Percentiles rank a stretch among this genome's conserved stretches.
Evolutionary conservation across 1,284 basidiomycete species (phyloP).

Genomic region (Pholiota adiposa): DNA sequence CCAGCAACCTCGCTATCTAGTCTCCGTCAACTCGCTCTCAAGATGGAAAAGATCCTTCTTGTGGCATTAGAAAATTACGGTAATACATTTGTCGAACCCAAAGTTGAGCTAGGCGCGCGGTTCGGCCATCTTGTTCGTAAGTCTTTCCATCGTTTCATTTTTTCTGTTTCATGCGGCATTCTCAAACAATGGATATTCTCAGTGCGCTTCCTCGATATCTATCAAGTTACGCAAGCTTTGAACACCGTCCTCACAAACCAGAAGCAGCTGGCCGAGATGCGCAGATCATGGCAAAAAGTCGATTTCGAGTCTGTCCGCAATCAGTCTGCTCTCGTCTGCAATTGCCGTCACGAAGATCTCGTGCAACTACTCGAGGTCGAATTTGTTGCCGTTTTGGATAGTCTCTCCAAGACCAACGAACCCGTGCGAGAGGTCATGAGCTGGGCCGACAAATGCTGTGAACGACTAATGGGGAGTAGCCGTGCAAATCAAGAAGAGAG

Average conservation of each 20-base stretch:
- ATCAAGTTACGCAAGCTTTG: conserved; percentile 86
- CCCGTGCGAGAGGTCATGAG: conserved; percentile 87
- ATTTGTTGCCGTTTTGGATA: conserved; percentile 78
- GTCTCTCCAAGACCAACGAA: conserved; percentile 70
- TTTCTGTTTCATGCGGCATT: conserved; percentile 18
- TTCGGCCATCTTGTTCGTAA: conserved; percentile 87
- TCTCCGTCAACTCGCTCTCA: conserved; percentile 82
- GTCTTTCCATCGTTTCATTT: conserved; percentile 37
- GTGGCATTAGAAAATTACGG: conserved; percentile 81
- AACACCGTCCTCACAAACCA: conserved; percentile 84
- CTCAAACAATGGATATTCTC: conserved; percentile 13
- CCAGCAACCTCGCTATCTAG: conserved; percentile 67
- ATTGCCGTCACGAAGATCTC: conserved; percentile 87
- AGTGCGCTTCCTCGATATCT: conserved; percentile 90
- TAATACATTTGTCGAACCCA: conserved; percentile 89
- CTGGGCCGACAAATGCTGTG: conserved; percentile 88
- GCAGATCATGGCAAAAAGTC: conserved; percentile 82
- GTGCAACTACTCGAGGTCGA: conserved; percentile 84
- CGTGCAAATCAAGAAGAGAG: conserved; percentile 68
- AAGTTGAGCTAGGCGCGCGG: conserved; percentile 85
- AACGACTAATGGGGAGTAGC: conserved; percentile 74
- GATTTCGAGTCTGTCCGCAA: conserved; percentile 90
- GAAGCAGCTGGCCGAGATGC: conserved; percentile 85
- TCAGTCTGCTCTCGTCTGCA: conserved; percentile 88
- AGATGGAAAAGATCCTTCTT: conserved; percentile 88